Evolutionary conservation across 495 filamentous ascomycete genomes (phyloP).

Genomic region (Penicillium daleae): DNA sequence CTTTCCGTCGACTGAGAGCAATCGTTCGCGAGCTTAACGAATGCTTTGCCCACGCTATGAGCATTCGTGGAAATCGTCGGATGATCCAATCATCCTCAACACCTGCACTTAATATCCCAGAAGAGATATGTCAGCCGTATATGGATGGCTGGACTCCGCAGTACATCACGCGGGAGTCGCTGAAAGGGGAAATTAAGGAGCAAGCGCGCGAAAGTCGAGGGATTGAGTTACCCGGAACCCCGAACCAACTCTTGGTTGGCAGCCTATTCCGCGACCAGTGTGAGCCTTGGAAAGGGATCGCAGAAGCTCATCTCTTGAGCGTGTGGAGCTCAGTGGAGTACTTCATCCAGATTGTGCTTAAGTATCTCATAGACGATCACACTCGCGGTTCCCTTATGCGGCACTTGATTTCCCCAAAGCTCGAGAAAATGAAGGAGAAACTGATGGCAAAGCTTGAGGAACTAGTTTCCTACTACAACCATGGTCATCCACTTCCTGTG

Average conservation of each 20-base stretch:
- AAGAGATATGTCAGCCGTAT: slow-evolving; percentile 15
- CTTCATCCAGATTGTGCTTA: slow-evolving; percentile 34
- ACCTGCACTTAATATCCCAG: not conserved
- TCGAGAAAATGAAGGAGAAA: slow-evolving; percentile 34
- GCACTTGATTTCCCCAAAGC: slow-evolving; percentile 27
- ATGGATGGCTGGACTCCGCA: slow-evolving; percentile 20
- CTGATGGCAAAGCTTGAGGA: slow-evolving; percentile 46
- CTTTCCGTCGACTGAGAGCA: slow-evolving; percentile 60
- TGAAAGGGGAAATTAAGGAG: slow-evolving; percentile 26
- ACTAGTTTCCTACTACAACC: slow-evolving; percentile 46
- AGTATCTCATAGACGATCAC: slow-evolving; percentile 33
- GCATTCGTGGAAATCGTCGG: not conserved
- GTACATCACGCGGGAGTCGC: slow-evolving; percentile 1
- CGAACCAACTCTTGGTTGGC: slow-evolving; percentile 48
- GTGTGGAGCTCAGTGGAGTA: slow-evolving; percentile 29
- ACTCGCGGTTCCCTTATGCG: slow-evolving; percentile 33
- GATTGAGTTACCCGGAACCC: slow-evolving; percentile 48
- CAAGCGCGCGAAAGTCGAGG: slow-evolving; percentile 35
- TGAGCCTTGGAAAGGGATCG: slow-evolving; percentile 40
- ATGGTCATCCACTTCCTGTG: slow-evolving; percentile 49
- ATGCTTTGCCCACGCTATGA: slow-evolving; percentile 53
- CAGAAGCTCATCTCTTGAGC: slow-evolving; percentile 26
- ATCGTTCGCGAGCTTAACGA: slow-evolving; percentile 54
- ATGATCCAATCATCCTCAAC: not conserved
- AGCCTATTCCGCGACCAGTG: slow-evolving; percentile 50